A percentile compares a stretch with the other conserved stretches of the same genome.
phyloP scores from a whole-genome alignment of 2,329 filamentous ascomycete genomes.

The Pseudogymnoascus sp. region DNA sequence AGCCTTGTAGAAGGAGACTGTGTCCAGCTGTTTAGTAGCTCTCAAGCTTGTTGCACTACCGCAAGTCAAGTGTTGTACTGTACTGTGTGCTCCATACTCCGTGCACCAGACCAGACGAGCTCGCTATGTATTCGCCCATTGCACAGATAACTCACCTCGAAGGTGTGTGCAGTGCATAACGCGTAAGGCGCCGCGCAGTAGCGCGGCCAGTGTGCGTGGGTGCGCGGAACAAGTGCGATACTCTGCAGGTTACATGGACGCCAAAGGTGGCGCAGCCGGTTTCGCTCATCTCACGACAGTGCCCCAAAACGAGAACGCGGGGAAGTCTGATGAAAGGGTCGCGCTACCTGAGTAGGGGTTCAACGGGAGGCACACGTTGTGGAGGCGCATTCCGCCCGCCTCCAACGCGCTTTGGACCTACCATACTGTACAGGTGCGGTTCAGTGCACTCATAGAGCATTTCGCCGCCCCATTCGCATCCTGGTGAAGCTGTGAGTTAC shows the following conservation, averaged over 20 bases:
- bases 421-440: not conserved
- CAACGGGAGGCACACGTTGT: not conserved
- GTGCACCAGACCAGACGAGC: not conserved
- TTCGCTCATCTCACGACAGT: constrained; percentile 4
- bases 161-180: constrained; percentile 5
- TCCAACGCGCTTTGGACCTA: not conserved
- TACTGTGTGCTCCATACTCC: not conserved
- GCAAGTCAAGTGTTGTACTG: not conserved
- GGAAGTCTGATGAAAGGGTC: constrained; percentile 4
- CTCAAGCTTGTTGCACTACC: not conserved
- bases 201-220: not conserved
- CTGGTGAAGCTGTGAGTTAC: not conserved
- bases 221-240: constrained; percentile 2
- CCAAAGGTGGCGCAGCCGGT: constrained; percentile 6
- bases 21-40: not conserved
- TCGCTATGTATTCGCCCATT: not conserved
- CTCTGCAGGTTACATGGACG: not conserved
- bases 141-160: not conserved
- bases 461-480: not conserved
- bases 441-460: not conserved
- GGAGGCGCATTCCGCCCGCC: not conserved
- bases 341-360: constrained; percentile 4
- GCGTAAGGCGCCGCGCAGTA: constrained; percentile 5
- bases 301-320: not conserved
- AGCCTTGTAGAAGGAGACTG: constrained; percentile 4